Base-by-base conservation (phyloP, 345 rosid genomes). In the Geranium brycei region DNA sequence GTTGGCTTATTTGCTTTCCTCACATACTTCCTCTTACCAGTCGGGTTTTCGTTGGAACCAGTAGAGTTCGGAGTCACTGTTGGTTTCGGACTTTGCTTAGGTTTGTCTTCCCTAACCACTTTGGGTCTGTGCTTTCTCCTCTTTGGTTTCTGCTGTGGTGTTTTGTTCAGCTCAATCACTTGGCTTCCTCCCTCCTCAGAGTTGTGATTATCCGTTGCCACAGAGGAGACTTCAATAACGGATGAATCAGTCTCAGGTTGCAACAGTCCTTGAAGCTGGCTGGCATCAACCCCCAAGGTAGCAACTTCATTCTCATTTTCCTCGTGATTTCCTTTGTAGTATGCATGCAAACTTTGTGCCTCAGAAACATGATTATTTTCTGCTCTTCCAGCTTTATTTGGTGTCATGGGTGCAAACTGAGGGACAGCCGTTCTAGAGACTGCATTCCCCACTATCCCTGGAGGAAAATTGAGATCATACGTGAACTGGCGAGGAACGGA, bases 351-450 rank as follows among this genome's bases (percentile, higher is more conserved):
- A 61, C 60, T 32, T 47, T 57, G 75, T 28, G 31, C 30, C 61
- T 72, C 74, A 58, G 66, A 61, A 65, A 47, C 63, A 57, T 57
- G 61, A 58, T 62, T 58, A 60, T 67, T 62, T 59, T 68, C 69
- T 35, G n/a, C 67, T 40, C 63, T 62, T 5, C 55, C 65, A 60
- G 71, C 60, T 73, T 87, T 84, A 4, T 74, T 82, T 62, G 93
- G 89, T 53, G 89, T 87, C 17, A 81, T 73, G 0, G 89, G 87
- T 60, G 79, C 72, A 64, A 84, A 82, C 12, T 71, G 69, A 5
- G 60, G 67, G 55, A 56, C 40, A 19, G 19, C 53, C 7, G 18
- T 60, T 5, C 17, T 19, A 10, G 71, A 69, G 73, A 51, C 63
- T 65, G 72, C 67, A 60, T 69, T 68, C 57, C 63, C 76, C 62